phyloP scores from a whole-genome alignment of 805 yeast species.

The Lipomyces sp. region DNA sequence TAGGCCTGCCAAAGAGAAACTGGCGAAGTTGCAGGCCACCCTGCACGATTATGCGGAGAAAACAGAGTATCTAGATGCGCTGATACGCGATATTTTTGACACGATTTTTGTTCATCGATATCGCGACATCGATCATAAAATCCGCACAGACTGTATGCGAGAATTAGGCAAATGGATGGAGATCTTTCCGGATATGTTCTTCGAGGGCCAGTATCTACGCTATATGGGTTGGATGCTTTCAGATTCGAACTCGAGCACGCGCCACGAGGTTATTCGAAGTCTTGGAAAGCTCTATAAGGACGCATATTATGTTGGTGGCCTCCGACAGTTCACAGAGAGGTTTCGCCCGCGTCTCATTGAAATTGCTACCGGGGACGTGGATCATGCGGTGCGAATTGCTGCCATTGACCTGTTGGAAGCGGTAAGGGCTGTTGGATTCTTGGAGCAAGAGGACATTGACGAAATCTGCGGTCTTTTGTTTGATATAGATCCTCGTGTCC shows the following conservation, averaged over 20 bases:
- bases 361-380: slow-evolving; percentile 57
- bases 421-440: slow-evolving; percentile 56
- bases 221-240: slow-evolving; percentile 83
- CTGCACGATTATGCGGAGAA: slow-evolving; percentile 50
- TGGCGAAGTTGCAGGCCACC: slow-evolving; percentile 42
- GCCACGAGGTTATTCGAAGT: slow-evolving; percentile 60
- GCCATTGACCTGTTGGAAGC: slow-evolving; percentile 55
- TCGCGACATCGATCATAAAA: slow-evolving; percentile 70
- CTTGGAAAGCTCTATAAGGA: slow-evolving; percentile 50
- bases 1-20: slow-evolving; percentile 34
- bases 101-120: slow-evolving; percentile 71
- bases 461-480: slow-evolving; percentile 43
- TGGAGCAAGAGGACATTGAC: slow-evolving; percentile 58
- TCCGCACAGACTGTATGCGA: slow-evolving; percentile 66
- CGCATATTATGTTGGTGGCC: slow-evolving; percentile 52
- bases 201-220: slow-evolving; percentile 65
- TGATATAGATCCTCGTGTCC: slow-evolving; percentile 38
- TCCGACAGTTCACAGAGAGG: slow-evolving; percentile 75
- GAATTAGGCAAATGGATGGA: slow-evolving; percentile 70
- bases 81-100: slow-evolving; percentile 62
- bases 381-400: slow-evolving; percentile 50
- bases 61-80: slow-evolving; percentile 52
- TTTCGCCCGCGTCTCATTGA: slow-evolving; percentile 64
- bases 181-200: slow-evolving; percentile 64
- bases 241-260: slow-evolving; percentile 60